phyloP scores from a whole-genome alignment of 805 yeast species.

The Candida orba region DNA sequence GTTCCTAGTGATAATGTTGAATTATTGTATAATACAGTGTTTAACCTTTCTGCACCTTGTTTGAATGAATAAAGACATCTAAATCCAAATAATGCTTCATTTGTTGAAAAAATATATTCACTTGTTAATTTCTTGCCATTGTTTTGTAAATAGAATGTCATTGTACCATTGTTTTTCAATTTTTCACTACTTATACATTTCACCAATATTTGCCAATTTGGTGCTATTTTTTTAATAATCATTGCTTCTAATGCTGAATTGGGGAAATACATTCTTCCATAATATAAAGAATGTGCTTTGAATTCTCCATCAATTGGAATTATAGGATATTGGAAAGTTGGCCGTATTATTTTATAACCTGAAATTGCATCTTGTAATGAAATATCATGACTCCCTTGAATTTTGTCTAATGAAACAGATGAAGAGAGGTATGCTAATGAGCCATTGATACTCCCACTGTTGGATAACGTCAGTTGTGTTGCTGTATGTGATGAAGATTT shows the following conservation, averaged over 20 bases:
- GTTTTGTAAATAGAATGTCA: conserved; percentile 67
- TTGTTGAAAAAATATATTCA: conserved; percentile 76
- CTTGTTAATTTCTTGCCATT: conserved; percentile 55
- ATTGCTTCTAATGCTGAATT: conserved; percentile 83
- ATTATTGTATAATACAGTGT: conserved; percentile 42
- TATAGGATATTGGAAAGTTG: conserved; percentile 20
- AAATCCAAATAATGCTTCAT: conserved; percentile 77
- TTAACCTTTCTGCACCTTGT: conserved; percentile 30
- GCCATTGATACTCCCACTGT: conserved; percentile 62
- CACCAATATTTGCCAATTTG: conserved; percentile 55
- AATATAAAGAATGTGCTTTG: conserved; percentile 42
- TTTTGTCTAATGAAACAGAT: conserved; percentile 45
- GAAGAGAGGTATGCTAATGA: conserved; percentile 77
- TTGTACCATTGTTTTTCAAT: conserved; percentile 43
- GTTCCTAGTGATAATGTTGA: conserved; percentile 71
- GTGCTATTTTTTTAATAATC: conserved; percentile 57
- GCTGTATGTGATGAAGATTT: conserved; percentile 64
- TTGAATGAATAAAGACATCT: conserved; percentile 65
- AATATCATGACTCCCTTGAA: conserved; percentile 43
- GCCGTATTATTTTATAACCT: conserved; percentile 57
- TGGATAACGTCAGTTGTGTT: conserved; percentile 64
- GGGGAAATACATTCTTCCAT: conserved; percentile 87
- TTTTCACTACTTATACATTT: conserved; percentile 70
- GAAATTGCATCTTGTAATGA: conserved; percentile 61
- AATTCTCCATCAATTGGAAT: conserved; percentile 1